Conservation (phyloP, 2,329 filamentous ascomycete species). For the Fonsecaea multimorphosa region DNA sequence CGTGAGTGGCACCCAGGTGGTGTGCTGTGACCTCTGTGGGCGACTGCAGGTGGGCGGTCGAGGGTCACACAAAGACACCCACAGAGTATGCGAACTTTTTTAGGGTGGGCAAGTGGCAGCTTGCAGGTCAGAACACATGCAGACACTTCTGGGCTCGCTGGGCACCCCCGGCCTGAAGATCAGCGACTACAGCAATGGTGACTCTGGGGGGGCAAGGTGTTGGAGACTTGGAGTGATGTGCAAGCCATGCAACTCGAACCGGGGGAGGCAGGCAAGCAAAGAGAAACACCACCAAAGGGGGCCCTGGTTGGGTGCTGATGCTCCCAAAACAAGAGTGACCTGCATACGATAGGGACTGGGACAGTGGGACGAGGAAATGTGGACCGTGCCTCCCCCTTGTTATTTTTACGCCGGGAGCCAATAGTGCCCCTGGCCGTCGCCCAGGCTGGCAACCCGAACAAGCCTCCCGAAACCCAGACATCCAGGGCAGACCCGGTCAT, state of each 20-base stretch:
- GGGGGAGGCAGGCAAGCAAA: background rate
- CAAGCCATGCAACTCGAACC: slow-evolving; percentile 17
- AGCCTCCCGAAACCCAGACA: slow-evolving; percentile 13
- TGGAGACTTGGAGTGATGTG: slow-evolving; percentile 2
- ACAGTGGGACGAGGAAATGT: background rate
- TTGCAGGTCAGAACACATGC: background rate
- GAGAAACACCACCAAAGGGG: slow-evolving; percentile 9
- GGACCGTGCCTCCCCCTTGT: slow-evolving; percentile 2
- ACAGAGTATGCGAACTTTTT: slow-evolving; percentile 9
- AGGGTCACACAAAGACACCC: background rate
- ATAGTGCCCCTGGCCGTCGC: background rate
- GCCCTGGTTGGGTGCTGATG: background rate
- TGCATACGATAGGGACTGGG: background rate
- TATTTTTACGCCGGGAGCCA: slow-evolving; percentile 12
- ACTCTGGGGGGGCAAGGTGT: slow-evolving; percentile 4
- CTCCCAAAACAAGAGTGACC: background rate
- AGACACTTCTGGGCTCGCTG: background rate
- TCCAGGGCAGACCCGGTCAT: slow-evolving; percentile 6
- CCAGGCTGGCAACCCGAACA: background rate
- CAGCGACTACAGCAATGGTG: background rate
- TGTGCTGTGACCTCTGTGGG: background rate
- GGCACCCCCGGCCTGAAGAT: background rate
- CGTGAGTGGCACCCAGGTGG: background rate
- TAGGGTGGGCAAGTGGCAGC: background rate
- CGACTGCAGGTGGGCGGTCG: slow-evolving; percentile 3